Evolutionary conservation across 2,329 filamentous ascomycete species (phyloP).

Genomic region (Cercospora janseana): DNA sequence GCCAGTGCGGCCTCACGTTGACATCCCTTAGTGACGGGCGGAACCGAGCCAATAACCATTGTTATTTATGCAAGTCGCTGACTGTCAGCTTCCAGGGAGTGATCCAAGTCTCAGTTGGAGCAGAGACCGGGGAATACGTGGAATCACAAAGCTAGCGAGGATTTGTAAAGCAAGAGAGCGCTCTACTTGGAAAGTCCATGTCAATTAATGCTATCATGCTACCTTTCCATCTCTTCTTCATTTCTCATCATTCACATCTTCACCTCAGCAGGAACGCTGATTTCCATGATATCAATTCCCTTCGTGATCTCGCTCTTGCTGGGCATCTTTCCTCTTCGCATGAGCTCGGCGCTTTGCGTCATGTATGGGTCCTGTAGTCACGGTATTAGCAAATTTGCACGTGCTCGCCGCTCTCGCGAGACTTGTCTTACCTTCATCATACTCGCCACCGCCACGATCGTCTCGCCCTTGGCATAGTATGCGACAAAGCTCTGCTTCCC

Average conservation of each 20-base stretch:
- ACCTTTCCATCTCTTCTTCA: background rate
- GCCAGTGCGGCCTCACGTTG: too few species aligned
- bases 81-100: too few species aligned
- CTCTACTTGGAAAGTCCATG: too few species aligned
- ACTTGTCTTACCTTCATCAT: conserved; percentile 77
- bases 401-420: conserved; percentile 58
- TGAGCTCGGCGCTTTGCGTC: conserved; percentile 77
- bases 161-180: too few species aligned
- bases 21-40: too few species aligned
- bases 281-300: conserved; percentile 52
- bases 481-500: conserved; percentile 75
- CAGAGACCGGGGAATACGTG: too few species aligned
- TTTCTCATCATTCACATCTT: conserved; percentile 19
- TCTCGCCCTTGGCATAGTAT: conserved; percentile 84
- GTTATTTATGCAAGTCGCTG: too few species aligned
- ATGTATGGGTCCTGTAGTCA: conserved; percentile 81
- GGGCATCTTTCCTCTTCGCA: conserved; percentile 79
- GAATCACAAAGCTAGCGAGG: too few species aligned
- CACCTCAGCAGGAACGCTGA: conserved; percentile 47
- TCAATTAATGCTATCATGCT: too few species aligned
- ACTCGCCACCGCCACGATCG: conserved; percentile 82
- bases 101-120: too few species aligned
- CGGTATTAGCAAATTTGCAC: background rate
- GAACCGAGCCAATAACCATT: too few species aligned
- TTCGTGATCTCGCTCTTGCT: conserved; percentile 71